Base-by-base conservation (phyloP, 2,329 filamentous ascomycete species). In the Ophiostoma tasmaniense region DNA sequence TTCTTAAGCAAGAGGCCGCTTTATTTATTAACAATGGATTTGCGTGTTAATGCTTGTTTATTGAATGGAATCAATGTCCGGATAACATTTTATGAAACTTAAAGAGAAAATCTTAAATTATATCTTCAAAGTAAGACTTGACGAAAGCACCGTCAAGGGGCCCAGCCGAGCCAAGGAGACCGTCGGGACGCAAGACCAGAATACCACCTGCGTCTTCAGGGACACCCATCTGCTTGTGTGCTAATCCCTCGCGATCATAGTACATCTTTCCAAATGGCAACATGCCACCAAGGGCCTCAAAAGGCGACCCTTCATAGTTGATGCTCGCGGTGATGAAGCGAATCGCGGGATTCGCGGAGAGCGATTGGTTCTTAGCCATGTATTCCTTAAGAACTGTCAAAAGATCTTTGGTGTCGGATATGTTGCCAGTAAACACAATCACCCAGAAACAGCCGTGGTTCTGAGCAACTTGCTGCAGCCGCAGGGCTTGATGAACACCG, bases 231-330 rank as follows among this genome's bases (percentile, higher is more conserved):
- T 72, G 70, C 22, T 70, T 64, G 69, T 77, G 74, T 2, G 74
- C 74, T 3, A 59, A n/a, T 11, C 66, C 68, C 7, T 65, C 68
- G 0, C 67, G 81, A 11, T 86, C 78, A 71, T 87, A 88, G 66
- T 87, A 79, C 0, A 83, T 82, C 78, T 82, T 85, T 0, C 80
- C 79, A 68, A 83, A 82, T 1, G 80, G 78, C 66, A 80, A 77
- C 22, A 85, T 13, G 17, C 66, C 64, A 72, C 33, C 30, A 20
- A 85, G 45, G 81, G 75, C 70, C 82, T 80, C 65, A 76, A 76
- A 73, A 80, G 79, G 73, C 81, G 85, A 71, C 81, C 77, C 2
- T 75, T 74, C n/a, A 73, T 35, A 35, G 30, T 35, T 37, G 20
- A 37, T 37, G 20, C 30, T 35, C 20, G 20, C 33, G 3, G 61